Conservation (phyloP, 177 flowering plant genomes). For the Vitis hybrid region DNA sequence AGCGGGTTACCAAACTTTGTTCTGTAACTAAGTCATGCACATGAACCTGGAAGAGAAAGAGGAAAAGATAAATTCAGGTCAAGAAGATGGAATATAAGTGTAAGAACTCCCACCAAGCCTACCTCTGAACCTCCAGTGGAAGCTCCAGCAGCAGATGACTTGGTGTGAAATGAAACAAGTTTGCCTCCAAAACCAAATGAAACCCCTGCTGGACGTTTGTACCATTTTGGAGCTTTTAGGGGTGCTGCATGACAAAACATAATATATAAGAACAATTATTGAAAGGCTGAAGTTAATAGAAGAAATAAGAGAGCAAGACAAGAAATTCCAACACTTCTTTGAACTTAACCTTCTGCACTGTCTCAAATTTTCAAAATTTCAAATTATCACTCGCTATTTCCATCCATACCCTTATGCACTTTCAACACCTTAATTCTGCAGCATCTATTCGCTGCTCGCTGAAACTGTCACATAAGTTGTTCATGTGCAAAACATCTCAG, state of each 20-base stretch:
- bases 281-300: not conserved
- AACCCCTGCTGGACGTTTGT: conserved; percentile 83
- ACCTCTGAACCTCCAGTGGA: conserved; percentile 66
- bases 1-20: conserved; percentile 61
- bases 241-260: conserved; percentile 40
- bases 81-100: conserved; percentile 1
- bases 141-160: conserved; percentile 37
- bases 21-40: conserved; percentile 80
- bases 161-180: conserved; percentile 74
- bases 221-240: conserved; percentile 94
- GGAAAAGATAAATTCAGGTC: not conserved
- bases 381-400: too few species aligned
- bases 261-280: not conserved
- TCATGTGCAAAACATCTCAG: too few species aligned
- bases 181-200: conserved; percentile 99
- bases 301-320: not conserved
- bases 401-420: too few species aligned
- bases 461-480: too few species aligned
- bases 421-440: too few species aligned
- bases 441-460: too few species aligned
- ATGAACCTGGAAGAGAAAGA: conserved; percentile 57
- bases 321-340: not conserved
- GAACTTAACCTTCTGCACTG: too few species aligned
- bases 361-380: too few species aligned
- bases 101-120: conserved; percentile 11